Evolutionary conservation across 2,329 filamentous ascomycete genomes (phyloP).

Genomic region (Aplosporella prunicola): DNA sequence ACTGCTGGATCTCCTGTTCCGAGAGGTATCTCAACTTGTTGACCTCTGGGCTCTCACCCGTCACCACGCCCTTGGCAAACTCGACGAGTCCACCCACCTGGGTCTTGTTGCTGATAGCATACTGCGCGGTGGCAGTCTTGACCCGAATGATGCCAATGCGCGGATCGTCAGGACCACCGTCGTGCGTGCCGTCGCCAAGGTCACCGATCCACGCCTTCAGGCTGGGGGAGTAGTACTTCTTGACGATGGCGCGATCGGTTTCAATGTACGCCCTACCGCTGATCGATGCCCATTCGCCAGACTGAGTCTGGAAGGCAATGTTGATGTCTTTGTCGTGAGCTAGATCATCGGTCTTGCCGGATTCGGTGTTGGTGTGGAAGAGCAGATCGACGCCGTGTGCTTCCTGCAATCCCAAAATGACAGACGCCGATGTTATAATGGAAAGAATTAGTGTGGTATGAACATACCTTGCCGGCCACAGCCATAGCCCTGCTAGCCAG

Average conservation of each 20-base stretch:
- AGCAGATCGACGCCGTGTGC: conserved; percentile 69
- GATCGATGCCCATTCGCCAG: conserved; percentile 79
- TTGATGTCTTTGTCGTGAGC: conserved; percentile 65
- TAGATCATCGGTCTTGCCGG: conserved; percentile 77
- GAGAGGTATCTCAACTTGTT: conserved; percentile 70
- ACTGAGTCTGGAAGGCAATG: conserved; percentile 65
- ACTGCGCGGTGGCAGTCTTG: conserved; percentile 61
- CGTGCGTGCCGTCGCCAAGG: conserved; percentile 66
- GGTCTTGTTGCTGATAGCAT: conserved; percentile 55
- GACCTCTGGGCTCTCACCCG: conserved; percentile 59
- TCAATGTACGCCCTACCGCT: conserved; percentile 63
- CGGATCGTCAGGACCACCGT: conserved; percentile 72
- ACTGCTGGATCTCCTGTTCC: conserved; percentile 49
- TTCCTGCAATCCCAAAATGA: conserved; percentile 46
- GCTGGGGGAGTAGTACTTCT: conserved; percentile 58
- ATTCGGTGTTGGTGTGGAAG: conserved; percentile 88
- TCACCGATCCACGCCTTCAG: conserved; percentile 84
- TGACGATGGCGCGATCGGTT: conserved; percentile 57
- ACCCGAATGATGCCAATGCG: conserved; percentile 74
- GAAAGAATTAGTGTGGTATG: not conserved
- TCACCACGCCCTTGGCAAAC: conserved; percentile 65
- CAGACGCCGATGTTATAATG: conserved; percentile 3
- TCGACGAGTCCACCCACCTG: conserved; percentile 57
- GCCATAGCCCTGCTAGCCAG: conserved; percentile 82
- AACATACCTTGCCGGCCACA: conserved; percentile 60